A percentile compares a stretch with the other conserved stretches of the same genome.
Conservation (phyloP, 2,329 filamentous ascomycete species). For the Epichloe brachyelytri region DNA sequence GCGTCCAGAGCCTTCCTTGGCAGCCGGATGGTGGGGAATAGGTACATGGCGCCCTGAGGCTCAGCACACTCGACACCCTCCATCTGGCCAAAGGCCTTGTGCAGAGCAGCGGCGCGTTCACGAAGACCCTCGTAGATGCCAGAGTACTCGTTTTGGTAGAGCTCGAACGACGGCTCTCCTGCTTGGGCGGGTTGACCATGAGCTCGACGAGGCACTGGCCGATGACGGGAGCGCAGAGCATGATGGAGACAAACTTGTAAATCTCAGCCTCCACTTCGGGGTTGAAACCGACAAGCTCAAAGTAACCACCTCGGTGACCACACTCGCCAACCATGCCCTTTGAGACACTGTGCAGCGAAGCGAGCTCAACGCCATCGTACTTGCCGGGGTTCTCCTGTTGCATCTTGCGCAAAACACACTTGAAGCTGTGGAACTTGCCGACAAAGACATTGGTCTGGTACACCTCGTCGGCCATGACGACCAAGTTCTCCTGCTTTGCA, state of each 20-base stretch:
- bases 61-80: conserved; percentile 85
- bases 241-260: conserved; percentile 98
- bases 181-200: conserved; percentile 89
- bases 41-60: conserved; percentile 95
- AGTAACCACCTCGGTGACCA: conserved; percentile 94
- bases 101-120: conserved; percentile 70
- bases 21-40: conserved; percentile 87
- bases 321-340: conserved; percentile 99
- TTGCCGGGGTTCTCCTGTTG: conserved; percentile 62
- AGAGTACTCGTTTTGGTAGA: conserved; percentile 79
- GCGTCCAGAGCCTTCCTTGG: conserved; percentile 64
- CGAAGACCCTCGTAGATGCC: conserved; percentile 67
- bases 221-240: conserved; percentile 87
- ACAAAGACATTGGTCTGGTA: conserved; percentile 98
- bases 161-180: conserved; percentile 68
- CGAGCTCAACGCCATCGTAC: conserved; percentile 79
- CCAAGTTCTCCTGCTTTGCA: conserved; percentile 71
- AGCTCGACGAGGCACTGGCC: conserved; percentile 94
- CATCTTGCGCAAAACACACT: conserved; percentile 68
- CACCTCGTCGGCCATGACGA: conserved; percentile 91
- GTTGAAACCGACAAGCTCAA: conserved; percentile 88
- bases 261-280: conserved; percentile 77
- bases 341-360: conserved; percentile 81
- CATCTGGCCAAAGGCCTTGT: conserved; percentile 86
- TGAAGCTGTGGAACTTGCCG: conserved; percentile 93